phyloP scores from a whole-genome alignment of 805 yeast species.

The Pichia rugopelliculosa region DNA sequence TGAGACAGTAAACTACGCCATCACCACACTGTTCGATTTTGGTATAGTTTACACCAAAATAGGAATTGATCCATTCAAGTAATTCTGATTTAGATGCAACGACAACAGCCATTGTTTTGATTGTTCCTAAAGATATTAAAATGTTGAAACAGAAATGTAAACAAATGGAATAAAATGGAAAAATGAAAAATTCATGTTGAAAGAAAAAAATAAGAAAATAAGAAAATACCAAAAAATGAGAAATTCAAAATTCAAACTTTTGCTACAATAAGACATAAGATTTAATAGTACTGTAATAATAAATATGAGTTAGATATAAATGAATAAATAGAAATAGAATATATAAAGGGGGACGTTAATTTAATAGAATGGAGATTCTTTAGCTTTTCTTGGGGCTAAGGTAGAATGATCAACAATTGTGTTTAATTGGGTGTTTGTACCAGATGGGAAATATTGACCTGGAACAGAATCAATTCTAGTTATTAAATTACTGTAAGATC shows the following conservation, averaged over 20 bases:
- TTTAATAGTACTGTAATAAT: too few relatives aligned
- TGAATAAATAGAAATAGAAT: not conserved
- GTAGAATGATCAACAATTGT: conserved; percentile 22
- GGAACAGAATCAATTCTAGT: conserved; percentile 26
- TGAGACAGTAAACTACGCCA: conserved; percentile 93
- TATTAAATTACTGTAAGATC: conserved; percentile 13
- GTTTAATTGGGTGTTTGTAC: conserved; percentile 22
- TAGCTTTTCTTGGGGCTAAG: conserved; percentile 28
- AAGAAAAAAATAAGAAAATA: not conserved
- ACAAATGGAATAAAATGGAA: not conserved
- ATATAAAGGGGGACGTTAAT: not conserved
- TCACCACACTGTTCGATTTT: conserved; percentile 92
- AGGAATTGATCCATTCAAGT: conserved; percentile 74
- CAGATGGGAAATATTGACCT: conserved; percentile 25
- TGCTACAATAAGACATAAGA: too few relatives aligned
- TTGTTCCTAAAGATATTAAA: not conserved
- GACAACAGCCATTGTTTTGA: conserved; percentile 20
- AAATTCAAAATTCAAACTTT: too few relatives aligned
- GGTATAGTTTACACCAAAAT: conserved; percentile 54
- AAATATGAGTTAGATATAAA: not conserved
- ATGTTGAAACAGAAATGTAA: not conserved
- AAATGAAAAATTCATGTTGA: not conserved
- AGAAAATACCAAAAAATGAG: not conserved
- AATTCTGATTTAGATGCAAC: conserved; percentile 83
- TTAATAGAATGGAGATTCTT: conserved; percentile 20